These are phyloP conservation scores for Citrus trifoliata DNA, from an alignment of 345 rosid species.

Conservation along the genomic window DNA sequence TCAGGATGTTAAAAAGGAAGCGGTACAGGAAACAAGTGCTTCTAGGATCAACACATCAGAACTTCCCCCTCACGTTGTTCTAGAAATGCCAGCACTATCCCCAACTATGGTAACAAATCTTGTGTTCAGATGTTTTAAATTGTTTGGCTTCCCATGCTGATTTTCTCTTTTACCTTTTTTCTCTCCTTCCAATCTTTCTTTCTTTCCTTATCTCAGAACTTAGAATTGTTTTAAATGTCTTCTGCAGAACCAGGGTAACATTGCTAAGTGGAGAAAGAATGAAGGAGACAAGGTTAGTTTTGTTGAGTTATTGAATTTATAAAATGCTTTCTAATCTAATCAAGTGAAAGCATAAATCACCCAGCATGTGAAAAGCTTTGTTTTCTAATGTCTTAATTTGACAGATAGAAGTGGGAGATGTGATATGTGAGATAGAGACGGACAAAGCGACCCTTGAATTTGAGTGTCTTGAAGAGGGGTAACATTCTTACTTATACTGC, in stretches of 20 bases:
- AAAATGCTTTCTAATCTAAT: slow-evolving; percentile 4
- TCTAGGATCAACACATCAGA: slow-evolving; percentile 36
- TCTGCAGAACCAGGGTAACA: slow-evolving; percentile 85
- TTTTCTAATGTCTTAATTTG: slow-evolving; percentile 4
- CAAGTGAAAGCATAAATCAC: not conserved
- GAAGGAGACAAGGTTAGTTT: slow-evolving; percentile 94
- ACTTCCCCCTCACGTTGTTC: slow-evolving; percentile 82
- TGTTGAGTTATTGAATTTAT: slow-evolving; percentile 9
- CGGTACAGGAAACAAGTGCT: slow-evolving; percentile 39
- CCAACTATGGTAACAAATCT: slow-evolving; percentile 81
- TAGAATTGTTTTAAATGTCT: slow-evolving; percentile 14
- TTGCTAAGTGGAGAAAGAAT: slow-evolving; percentile 80
- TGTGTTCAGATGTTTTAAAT: slow-evolving; percentile 12
- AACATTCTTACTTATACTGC: slow-evolving; percentile 17
- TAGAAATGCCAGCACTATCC: slow-evolving; percentile 97
- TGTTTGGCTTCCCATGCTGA: slow-evolving; percentile 13
- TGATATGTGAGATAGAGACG: slow-evolving; percentile 96
- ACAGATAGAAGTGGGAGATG: slow-evolving; percentile 98
- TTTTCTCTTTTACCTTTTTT: not conserved
- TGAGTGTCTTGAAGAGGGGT: slow-evolving; percentile 98
- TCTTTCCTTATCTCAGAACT: slow-evolving; percentile 8
- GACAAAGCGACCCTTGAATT: slow-evolving; percentile 98
- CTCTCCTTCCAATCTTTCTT: not conserved
- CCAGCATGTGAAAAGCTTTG: not conserved
- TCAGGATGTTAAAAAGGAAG: slow-evolving; percentile 35